Evolutionary conservation across 129 eudicot species (phyloP).

Genomic region (Deinandra increscens): DNA sequence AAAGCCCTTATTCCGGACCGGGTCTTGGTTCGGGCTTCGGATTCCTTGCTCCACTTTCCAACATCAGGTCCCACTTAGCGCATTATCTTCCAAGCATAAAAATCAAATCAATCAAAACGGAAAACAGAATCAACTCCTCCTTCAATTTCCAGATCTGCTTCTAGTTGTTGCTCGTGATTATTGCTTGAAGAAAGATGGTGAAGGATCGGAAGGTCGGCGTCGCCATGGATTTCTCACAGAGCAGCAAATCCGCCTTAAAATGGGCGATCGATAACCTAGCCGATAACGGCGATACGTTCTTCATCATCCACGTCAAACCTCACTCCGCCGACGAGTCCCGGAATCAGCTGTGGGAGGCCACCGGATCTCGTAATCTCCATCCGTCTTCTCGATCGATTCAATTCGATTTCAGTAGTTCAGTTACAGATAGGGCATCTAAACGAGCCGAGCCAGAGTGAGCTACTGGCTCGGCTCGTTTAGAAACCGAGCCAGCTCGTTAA

Average conservation of each 20-base stretch:
- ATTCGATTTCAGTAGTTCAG: background rate
- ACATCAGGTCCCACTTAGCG: background rate
- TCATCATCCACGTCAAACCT: constrained; percentile 51
- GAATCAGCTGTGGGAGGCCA: constrained; percentile 49
- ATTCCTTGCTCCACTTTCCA: constrained; percentile 23
- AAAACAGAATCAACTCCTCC: too few species aligned
- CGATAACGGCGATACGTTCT: constrained; percentile 61
- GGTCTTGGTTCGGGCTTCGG: background rate
- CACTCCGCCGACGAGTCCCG: constrained; percentile 42
- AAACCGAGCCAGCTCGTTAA: too few species aligned
- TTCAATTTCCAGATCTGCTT: constrained; percentile 11
- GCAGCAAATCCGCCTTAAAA: constrained; percentile 61
- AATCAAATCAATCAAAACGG: background rate
- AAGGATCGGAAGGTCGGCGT: constrained; percentile 64
- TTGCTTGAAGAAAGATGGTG: constrained; percentile 44
- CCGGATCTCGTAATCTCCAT: constrained; percentile 66
- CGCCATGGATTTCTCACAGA: constrained; percentile 79
- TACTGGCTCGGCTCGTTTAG: too few species aligned
- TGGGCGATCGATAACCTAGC: constrained; percentile 82
- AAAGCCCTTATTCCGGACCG: background rate
- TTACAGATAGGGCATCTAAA: too few species aligned
- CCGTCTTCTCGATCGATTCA: background rate
- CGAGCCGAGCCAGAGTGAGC: too few species aligned
- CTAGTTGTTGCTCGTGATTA: background rate
- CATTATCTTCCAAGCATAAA: background rate